Evolutionary conservation across 2,329 filamentous ascomycete species (phyloP).

Genomic region (Aspergillus candidus): DNA sequence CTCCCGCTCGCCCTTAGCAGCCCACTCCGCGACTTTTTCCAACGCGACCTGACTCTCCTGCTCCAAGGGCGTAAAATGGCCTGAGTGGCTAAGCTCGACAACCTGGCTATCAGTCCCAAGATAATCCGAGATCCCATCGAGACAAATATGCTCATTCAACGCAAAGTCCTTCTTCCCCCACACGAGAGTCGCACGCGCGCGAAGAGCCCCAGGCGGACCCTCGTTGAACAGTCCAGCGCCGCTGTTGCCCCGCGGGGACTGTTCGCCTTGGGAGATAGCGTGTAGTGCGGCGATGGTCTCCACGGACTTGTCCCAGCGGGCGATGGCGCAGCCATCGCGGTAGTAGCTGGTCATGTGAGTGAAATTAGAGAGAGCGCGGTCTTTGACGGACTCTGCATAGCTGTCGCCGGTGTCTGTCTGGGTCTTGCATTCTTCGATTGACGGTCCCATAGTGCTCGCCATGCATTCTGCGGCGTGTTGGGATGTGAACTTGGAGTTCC

Average conservation of each 20-base stretch:
- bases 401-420: constrained; percentile 23
- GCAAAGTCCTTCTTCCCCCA: constrained; percentile 50
- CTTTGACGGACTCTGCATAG: constrained; percentile 39
- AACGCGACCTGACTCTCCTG: constrained; percentile 38
- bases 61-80: constrained; percentile 52
- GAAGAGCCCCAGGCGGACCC: constrained; percentile 42
- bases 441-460: constrained; percentile 49
- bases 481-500: constrained; percentile 27
- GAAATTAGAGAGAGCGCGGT: constrained; percentile 43
- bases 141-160: constrained; percentile 43
- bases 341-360: constrained; percentile 50
- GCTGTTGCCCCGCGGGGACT: constrained; percentile 28
- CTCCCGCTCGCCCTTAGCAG: constrained; percentile 30
- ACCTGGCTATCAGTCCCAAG: constrained; percentile 47
- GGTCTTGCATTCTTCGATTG: constrained; percentile 38
- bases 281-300: constrained; percentile 46
- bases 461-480: constrained; percentile 42
- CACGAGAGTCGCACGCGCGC: constrained; percentile 48
- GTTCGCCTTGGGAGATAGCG: constrained; percentile 33
- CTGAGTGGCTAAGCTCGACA: constrained; percentile 43
- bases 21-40: constrained; percentile 37
- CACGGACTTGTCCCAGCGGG: constrained; percentile 48
- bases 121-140: constrained; percentile 50
- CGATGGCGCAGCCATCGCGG: constrained; percentile 42
- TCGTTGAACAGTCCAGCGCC: constrained; percentile 42